These are phyloP conservation scores for Sugiyamaella qingdaonensis DNA, from an alignment of 805 yeast species.

Conservation along the genomic window DNA sequence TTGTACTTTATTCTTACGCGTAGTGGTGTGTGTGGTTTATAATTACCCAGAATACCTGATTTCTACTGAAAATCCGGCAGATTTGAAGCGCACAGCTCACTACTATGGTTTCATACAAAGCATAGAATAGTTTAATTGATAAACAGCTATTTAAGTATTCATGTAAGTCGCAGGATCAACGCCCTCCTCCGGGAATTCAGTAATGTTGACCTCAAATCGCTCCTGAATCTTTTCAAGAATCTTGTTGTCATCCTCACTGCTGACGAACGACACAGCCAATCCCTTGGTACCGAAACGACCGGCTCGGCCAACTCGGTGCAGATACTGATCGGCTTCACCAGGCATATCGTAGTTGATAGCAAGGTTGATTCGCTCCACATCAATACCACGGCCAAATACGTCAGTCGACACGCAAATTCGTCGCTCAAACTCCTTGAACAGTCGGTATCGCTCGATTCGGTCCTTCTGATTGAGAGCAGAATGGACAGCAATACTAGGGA, in stretches of 20 bases:
- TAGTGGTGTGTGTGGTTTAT: no score
- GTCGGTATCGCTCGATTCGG: constrained; percentile 93
- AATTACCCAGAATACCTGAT: no score
- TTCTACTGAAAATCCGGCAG: no score
- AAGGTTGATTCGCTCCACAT: constrained; percentile 95
- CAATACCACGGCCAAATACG: constrained; percentile 99
- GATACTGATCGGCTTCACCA: constrained; percentile 92
- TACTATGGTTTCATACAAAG: no score
- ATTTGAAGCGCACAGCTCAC: no score
- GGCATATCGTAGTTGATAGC: constrained; percentile 98
- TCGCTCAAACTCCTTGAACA: constrained; percentile 96
- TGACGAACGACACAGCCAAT: constrained; percentile 86
- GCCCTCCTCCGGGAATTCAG: constrained; percentile 96
- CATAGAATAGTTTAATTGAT: no score
- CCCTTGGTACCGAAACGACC: constrained; percentile 99
- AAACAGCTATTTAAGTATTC: constrained; percentile 53
- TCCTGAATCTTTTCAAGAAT: constrained; percentile 90
- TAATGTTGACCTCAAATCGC: constrained; percentile 92
- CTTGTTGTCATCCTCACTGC: constrained; percentile 82
- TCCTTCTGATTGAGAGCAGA: constrained; percentile 95
- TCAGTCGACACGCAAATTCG: constrained; percentile 98
- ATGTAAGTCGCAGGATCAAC: constrained; percentile 96
- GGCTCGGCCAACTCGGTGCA: constrained; percentile 99
- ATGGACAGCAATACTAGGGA: constrained; percentile 97
- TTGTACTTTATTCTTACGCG: no score